Evolutionary conservation across 2,329 filamentous ascomycete genomes (phyloP).

Genomic region (Aspergillus tamarii): DNA sequence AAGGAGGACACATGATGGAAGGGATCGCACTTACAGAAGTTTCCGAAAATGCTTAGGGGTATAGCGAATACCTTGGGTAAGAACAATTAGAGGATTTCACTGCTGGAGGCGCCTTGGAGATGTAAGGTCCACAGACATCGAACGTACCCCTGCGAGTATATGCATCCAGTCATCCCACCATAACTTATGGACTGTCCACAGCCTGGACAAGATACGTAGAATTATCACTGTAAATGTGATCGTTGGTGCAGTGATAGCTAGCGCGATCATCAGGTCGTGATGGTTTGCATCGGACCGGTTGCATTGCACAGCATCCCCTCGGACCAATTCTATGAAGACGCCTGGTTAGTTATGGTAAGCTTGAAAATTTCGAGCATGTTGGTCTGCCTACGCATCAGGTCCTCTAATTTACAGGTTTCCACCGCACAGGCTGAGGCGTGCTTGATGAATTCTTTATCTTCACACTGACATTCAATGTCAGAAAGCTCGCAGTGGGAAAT

Average conservation of each 20-base stretch:
- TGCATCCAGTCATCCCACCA: conserved; percentile 9
- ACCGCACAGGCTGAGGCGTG: background rate
- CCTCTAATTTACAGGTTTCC: background rate
- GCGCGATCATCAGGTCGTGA: background rate
- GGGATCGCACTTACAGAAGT: background rate
- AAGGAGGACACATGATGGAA: background rate
- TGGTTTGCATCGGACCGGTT: background rate
- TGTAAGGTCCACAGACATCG: background rate
- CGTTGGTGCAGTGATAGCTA: background rate
- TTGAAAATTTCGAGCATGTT: background rate
- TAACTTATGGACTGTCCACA: background rate
- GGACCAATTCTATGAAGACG: background rate
- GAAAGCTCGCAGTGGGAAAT: background rate
- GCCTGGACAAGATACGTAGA: background rate
- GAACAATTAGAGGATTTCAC: background rate
- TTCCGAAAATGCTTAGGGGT: background rate
- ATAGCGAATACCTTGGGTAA: background rate
- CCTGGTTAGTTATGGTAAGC: background rate
- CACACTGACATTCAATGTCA: conserved; percentile 3
- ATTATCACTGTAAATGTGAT: background rate
- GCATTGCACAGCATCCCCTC: conserved; percentile 2
- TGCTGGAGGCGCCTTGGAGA: background rate
- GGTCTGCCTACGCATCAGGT: background rate
- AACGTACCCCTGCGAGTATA: conserved; percentile 4
- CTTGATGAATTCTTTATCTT: background rate